Evolutionary conservation across 768 basidiomycete genomes (phyloP).

Genomic region (Termitomyces bulborhizus): DNA sequence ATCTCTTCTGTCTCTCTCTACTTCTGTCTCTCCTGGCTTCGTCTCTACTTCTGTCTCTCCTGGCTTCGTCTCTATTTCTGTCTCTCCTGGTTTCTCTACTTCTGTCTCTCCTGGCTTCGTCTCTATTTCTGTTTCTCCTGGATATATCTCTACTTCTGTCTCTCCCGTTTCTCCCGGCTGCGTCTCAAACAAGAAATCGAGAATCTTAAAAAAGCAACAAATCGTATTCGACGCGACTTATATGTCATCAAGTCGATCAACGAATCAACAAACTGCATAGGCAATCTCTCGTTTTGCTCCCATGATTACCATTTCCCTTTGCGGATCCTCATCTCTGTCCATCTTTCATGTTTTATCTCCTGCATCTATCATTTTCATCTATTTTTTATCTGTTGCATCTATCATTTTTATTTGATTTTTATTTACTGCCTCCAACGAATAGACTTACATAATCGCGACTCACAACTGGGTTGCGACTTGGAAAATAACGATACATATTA

Average conservation of each 20-base stretch:
- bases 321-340: not conserved
- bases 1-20: too few relatives aligned
- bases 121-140: too few relatives aligned
- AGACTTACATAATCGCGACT: not conserved
- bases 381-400: not conserved
- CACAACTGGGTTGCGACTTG: not conserved
- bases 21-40: too few relatives aligned
- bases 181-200: not conserved
- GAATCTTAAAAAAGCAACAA: not conserved
- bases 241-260: not conserved
- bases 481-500: not conserved
- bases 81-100: not conserved
- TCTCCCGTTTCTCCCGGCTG: not conserved
- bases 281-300: not conserved
- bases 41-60: too few relatives aligned
- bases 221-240: not conserved
- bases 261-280: not conserved
- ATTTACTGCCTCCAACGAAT: not conserved
- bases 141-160: too few relatives aligned
- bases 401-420: too few relatives aligned
- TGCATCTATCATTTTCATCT: too few relatives aligned
- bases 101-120: not conserved
- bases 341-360: too few relatives aligned
- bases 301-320: not conserved
- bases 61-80: too few relatives aligned